Base-by-base conservation (phyloP, 1,284 basidiomycete genomes). In the Ceratobasidium sp. region DNA sequence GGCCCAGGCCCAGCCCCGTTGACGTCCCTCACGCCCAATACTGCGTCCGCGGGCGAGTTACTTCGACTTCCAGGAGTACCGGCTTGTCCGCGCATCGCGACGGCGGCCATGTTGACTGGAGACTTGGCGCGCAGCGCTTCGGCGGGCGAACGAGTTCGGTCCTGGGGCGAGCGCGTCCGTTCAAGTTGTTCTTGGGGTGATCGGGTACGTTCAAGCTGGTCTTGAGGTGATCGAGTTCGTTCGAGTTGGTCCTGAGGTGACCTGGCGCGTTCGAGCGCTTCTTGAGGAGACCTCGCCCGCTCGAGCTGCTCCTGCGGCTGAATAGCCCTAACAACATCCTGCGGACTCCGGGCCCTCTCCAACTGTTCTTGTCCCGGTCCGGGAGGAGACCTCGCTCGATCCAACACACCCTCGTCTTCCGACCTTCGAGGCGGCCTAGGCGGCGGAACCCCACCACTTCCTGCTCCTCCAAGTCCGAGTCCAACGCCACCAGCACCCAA, bases 371-470 rank as follows among this genome's bases (percentile, higher is more conserved):
- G 59, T 42, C 15, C 33, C 17, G 6, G 59, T 28, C 33, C 38
- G 20, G 40, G 40, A 9, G 66, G 50, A 38, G 23, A 50, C 46
- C 20, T 52, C 7, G 66, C 66, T 17, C 50, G 46, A 33, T 68
- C 66, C 42, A 65, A 42, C 3, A 68, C 26, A 7, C 26, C 50
- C 38, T 75, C 73, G 28, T 52, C 62, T 23, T 75, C 73, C 17
- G 73, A 75, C 26, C 73, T 23, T n/a, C 73, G 12, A 7, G 62
- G 62, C 17, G 73, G 73, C 44, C 73, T 23, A 23, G 73, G 48
- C 9, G 73, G 61, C 20, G 59, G 28, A n/a, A n/a, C n/a, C 52
- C 42, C 56, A 12, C 28, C 70, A 33, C 13, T 44, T 26, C 61
- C 38, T 15, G 6, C 44, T 46, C 44, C 61, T 20, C 61, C 61